phyloP scores from a whole-genome alignment of 179 eudicot genomes.

The Beta macrorhiza region DNA sequence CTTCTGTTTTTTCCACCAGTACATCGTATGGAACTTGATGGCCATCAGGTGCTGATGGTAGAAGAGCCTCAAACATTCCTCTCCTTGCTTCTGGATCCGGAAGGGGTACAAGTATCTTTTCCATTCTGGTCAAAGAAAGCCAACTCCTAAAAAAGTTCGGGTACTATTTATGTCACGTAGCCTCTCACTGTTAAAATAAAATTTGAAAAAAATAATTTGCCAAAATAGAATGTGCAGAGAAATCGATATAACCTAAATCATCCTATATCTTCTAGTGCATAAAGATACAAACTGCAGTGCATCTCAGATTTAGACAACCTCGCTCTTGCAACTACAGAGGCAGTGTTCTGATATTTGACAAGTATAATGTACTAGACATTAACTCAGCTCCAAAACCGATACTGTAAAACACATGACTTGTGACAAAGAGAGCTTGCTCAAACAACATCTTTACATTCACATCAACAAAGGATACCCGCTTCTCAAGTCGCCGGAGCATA shows the following conservation, averaged over 20 bases:
- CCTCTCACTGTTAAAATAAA: too few relatives aligned
- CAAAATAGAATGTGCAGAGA: background rate
- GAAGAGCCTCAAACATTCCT: constrained; percentile 84
- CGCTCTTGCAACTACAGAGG: background rate
- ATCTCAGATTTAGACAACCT: background rate
- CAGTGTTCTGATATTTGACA: background rate
- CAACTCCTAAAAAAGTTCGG: background rate
- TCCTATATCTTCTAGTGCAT: background rate
- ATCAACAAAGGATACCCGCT: constrained; percentile 61
- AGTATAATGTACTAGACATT: background rate
- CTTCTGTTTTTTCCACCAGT: constrained; percentile 79
- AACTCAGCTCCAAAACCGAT: background rate
- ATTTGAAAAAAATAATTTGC: too few relatives aligned
- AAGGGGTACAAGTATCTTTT: constrained; percentile 96
- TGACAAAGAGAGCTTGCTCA: background rate
- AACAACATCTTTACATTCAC: background rate
- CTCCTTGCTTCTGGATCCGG: constrained; percentile 94
- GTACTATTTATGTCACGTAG: background rate
- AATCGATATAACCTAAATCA: too few relatives aligned
- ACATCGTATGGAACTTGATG: constrained; percentile 69
- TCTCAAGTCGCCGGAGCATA: constrained; percentile 98
- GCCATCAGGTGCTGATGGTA: constrained; percentile 50
- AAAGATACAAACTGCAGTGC: too few relatives aligned
- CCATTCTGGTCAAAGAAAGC: constrained; percentile 34
- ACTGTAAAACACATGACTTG: background rate